Evolutionary conservation across 805 yeast genomes (phyloP), one percentile per base, ranked within the genome.

Genomic region (Candida odintsovae): DNA sequence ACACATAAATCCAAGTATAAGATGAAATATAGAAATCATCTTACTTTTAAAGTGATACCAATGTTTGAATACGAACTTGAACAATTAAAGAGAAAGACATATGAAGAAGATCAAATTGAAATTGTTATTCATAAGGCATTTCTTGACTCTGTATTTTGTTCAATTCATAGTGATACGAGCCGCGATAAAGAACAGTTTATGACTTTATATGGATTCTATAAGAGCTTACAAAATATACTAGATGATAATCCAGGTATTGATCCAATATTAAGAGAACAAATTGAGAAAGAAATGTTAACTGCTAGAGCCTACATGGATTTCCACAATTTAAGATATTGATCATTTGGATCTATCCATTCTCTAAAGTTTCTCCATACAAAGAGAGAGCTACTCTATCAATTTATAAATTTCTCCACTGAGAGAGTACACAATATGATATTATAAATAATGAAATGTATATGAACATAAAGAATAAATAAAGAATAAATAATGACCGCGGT

Each of bases 1-100:
- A 31, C 35, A 6, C 35, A 31, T 10, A 31, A 31, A 10, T 11
- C 35, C 9, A 31, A 31, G 35, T 31, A 31, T 15, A 31, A 31
- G 18, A 31, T 11, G 22, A 47, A 61, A 45, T 46, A 53, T n/a
- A 47, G 50, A 45, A n/a, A 40, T 33, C 25, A 38, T 28, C 18
- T 31, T 6, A 10, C 44, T 16, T 9, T 10, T 4, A 16, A 31
- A 31, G 35, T 31, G 9, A 7, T 31, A 31, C 36, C 19, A 9
- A 6, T 33, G 18, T 18, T 33, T 18, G 15, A 33, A 16, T 16
- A 16, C 8, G 36, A 33, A 16, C 18, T 33, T 2, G 12, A 33
- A 4, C 18, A n/a, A 9, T 9, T 33, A 5, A n/a, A 33, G 20
- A 33, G 20, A 16, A 4, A 33, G 36, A 19, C 6, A 19, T 36